Evolutionary conservation across 352 stramenopile genomes (phyloP).

Genomic region (Phytophthora litchii): DNA sequence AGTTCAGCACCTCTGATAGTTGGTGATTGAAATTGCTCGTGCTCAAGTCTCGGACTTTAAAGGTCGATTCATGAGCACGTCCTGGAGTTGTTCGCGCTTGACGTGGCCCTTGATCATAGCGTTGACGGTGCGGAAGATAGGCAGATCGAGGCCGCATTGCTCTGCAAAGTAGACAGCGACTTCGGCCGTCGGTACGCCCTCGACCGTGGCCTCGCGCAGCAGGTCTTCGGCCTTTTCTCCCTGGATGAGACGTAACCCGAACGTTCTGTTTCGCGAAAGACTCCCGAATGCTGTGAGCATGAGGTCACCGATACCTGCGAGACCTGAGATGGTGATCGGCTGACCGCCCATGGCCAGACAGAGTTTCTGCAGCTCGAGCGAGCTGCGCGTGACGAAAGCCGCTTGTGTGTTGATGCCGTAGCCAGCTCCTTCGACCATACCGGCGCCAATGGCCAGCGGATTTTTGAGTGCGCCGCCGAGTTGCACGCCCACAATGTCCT

Average conservation of each 20-base stretch:
- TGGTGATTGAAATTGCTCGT: neutral
- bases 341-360: conserved; percentile 94
- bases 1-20: neutral
- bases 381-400: conserved; percentile 95
- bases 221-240: conserved; percentile 94
- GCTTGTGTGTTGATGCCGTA: conserved; percentile 96
- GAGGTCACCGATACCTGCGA: conserved; percentile 93
- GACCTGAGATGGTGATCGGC: conserved; percentile 94
- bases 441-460: conserved; percentile 96
- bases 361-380: conserved; percentile 96
- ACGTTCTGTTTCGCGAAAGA: conserved; percentile 95
- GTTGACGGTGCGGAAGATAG: conserved; percentile 90
- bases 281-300: conserved; percentile 97
- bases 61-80: conserved; percentile 82
- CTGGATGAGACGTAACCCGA: conserved; percentile 95
- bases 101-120: conserved; percentile 85
- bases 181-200: conserved; percentile 96
- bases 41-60: conserved; percentile 77
- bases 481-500: conserved; percentile 96
- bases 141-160: conserved; percentile 90
- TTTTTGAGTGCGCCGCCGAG: conserved; percentile 98
- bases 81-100: conserved; percentile 73
- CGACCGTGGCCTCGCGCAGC: conserved; percentile 87
- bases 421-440: conserved; percentile 97
- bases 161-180: conserved; percentile 92